These are phyloP conservation scores for Cicer pinnatifidum DNA, from an alignment of 306 rosid species.

Conservation along the genomic window DNA sequence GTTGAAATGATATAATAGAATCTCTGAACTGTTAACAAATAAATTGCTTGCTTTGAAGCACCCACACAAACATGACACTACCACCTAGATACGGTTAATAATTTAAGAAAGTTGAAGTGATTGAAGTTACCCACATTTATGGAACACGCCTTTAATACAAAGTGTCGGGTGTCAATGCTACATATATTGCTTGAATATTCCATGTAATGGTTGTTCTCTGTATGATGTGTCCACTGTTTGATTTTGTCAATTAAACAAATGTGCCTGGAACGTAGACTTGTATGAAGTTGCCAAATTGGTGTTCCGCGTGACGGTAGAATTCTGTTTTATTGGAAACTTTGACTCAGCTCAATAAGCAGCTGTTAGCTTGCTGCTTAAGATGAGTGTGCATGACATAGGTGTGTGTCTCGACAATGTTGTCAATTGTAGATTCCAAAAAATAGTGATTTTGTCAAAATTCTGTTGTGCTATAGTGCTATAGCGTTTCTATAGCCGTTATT, in stretches of 20 bases:
- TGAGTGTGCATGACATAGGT: constrained; percentile 18
- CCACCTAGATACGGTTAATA: too few relatives aligned
- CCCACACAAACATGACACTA: too few relatives aligned
- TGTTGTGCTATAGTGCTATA: too few relatives aligned
- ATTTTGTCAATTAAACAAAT: constrained; percentile 12
- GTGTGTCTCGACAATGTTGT: neutral
- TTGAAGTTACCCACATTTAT: too few relatives aligned
- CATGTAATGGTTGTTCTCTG: too few relatives aligned
- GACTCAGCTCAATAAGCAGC: neutral
- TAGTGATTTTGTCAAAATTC: too few relatives aligned
- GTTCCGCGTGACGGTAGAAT: neutral
- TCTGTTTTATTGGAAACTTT: neutral
- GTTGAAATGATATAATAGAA: constrained; percentile 4
- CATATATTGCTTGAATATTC: constrained; percentile 18
- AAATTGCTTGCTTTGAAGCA: neutral
- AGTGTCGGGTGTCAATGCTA: too few relatives aligned
- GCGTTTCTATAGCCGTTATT: too few relatives aligned
- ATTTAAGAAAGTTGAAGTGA: too few relatives aligned
- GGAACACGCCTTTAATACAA: too few relatives aligned
- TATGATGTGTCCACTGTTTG: neutral
- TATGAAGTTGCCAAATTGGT: neutral
- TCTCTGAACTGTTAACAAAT: neutral
- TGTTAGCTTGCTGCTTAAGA: constrained; percentile 18
- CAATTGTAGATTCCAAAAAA: too few relatives aligned
- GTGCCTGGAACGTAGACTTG: neutral